Base-by-base conservation (phyloP, 106 monocot species). In the Dioscorea dumetorum region DNA sequence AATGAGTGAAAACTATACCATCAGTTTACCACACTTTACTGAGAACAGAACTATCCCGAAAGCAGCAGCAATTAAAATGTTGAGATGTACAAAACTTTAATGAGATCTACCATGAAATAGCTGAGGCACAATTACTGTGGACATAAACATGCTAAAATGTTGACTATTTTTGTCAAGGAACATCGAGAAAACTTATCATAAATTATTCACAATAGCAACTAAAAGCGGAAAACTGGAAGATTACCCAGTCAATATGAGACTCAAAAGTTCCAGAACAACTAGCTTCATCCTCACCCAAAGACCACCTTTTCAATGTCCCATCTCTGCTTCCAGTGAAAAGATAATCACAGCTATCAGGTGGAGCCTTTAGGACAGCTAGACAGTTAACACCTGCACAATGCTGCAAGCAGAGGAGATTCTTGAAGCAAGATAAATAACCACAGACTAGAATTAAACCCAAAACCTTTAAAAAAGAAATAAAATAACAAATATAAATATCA, bases 191-290 rank as follows among this genome's bases (percentile, higher is more conserved):
- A 41, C 10, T 41, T 41, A 6, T 41, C 6, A 10, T 10, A 41
- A 41, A 41, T 41, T 41, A 41, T 10, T 41, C 41, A 10, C 41
- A 41, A 41, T 6, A 41, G 41, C 41, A 41, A 54, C 15, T 14
- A 19, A 50, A 66, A 50, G 8, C 49, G 23, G 50, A 13, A 21
- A 2, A n/a, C 66, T 49, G 28, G 48, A 54, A 66, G 41, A 32
- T 81, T 81, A 99, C 97, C 97, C 97, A 99, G 59, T 99, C 97
- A 80, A 87, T 79, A 79, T 99, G 97, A 10, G 97, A 99, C 75
- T 99, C 97, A 63, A 87, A 99, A 51, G 97, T 92, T 58, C 84
- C 89, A 48, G 89, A 83, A 68, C 78, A 99, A 64, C 64, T 90
- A 20, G 92, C 86, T 20, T 71, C 82, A 61, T 81, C 78, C 69